Base-by-base conservation (phyloP, 1,139 yeast species). In the Blastobotrys proliferans region DNA sequence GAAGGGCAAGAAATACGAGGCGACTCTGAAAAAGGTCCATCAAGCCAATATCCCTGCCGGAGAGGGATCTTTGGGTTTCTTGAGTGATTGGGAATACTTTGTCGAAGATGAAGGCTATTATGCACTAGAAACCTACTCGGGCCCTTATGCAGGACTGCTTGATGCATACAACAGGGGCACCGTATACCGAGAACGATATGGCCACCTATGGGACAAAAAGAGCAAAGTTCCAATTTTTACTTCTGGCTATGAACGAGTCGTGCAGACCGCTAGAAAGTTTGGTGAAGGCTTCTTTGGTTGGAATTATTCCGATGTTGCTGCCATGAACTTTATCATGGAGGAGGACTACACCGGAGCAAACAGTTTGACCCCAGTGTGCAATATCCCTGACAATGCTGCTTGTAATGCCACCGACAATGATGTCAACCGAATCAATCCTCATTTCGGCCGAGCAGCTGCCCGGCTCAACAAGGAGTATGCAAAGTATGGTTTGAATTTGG, bases 201-300 rank as follows among this genome's bases (percentile, higher is more conserved):
- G 60, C 35, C 59, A 64, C 40, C 56, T 70, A 14, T 67, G 61
- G 56, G 64, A 68, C 35, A 63, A 57, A 5, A 49, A 55, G 34
- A 45, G 59, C 10, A 14, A 30, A 4, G 48, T 51, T 41, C 49
- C 21, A 53, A 51, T 70, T 25, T 69, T 69, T 46, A 52, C 68
- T n/a, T 53, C 68, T 19, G 64, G 68, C 9, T 66, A 63, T 41
- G 65, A 65, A 47, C 64, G 74, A 35, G 62, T 70, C 41, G 62
- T 65, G 18, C 63, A 63, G 27, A 61, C 68, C 38, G 73, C 73
- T 5, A 57, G 60, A 44, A 55, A 60, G 37, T 70, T 65, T 47
- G 72, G 67, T 20, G 56, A 60, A 36, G 74, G 74, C 0, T 71
- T 70, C 55, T 61, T 68, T 30, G 70, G 69, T 11, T 48, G 53